Evolutionary conservation across 2,329 filamentous ascomycete genomes (phyloP).

Genomic region (Rosellinia necatrix): DNA sequence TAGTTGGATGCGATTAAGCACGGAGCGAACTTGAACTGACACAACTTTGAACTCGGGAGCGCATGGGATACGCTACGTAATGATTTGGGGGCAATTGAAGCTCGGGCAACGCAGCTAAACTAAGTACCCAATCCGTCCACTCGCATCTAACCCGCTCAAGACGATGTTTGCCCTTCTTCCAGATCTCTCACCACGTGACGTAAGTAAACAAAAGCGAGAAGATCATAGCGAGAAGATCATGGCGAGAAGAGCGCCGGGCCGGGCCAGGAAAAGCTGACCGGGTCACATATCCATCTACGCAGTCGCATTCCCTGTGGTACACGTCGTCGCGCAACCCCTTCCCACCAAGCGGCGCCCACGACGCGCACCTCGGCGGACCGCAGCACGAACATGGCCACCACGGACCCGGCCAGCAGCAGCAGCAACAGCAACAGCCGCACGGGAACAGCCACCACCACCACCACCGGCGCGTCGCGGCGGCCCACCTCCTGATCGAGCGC

Average conservation of each 20-base stretch:
- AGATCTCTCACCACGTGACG: slow-evolving; percentile 71
- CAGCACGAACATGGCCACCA: slow-evolving; percentile 27
- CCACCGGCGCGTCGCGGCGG: slow-evolving; percentile 33
- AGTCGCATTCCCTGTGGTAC: slow-evolving; percentile 79
- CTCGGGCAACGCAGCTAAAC: not conserved
- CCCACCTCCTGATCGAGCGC: slow-evolving; percentile 53
- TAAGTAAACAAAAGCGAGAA: slow-evolving; percentile 46
- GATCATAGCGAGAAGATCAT: not conserved
- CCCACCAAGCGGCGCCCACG: slow-evolving; percentile 40
- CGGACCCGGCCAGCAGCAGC: no score
- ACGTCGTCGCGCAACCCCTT: slow-evolving; percentile 62
- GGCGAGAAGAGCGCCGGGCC: not conserved
- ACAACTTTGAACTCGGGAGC: no score
- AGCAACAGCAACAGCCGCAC: slow-evolving; percentile 12
- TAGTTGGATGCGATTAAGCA: not conserved
- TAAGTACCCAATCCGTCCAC: not conserved
- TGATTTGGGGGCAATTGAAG: not conserved
- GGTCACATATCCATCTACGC: not conserved
- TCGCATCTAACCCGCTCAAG: not conserved
- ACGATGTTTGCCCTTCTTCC: slow-evolving; percentile 67
- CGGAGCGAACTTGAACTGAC: no score
- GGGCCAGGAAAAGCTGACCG: no score
- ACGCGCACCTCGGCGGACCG: slow-evolving; percentile 38
- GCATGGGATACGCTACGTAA: no score
- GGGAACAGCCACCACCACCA: slow-evolving; percentile 31